Evolutionary conservation across 2,329 filamentous ascomycete species (phyloP).

Genomic region (Pyrenochaeta sp.): DNA sequence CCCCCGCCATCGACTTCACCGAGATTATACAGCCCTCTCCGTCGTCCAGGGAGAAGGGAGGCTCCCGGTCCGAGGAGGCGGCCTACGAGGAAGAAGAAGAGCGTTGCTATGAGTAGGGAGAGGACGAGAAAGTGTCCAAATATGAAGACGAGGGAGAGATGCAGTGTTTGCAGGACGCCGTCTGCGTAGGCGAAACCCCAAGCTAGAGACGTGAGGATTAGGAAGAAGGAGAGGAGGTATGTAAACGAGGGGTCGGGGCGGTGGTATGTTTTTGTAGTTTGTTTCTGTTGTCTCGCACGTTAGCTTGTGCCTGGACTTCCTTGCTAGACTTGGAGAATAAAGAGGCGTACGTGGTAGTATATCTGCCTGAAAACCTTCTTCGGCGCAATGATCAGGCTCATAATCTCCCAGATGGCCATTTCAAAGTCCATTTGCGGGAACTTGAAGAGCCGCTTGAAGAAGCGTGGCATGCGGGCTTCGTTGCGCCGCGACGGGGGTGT

Average conservation of each 20-base stretch:
- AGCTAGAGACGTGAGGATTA: constrained; percentile 58
- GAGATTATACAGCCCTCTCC: constrained; percentile 64
- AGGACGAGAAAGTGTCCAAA: constrained; percentile 68
- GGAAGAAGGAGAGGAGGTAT: constrained; percentile 72
- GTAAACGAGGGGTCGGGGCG: constrained; percentile 74
- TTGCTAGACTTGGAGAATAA: neutral
- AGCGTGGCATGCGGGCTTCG: constrained; percentile 68
- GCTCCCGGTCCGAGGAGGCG: constrained; percentile 66
- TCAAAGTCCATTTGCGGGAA: constrained; percentile 79
- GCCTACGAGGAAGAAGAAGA: constrained; percentile 71
- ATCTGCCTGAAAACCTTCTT: constrained; percentile 76
- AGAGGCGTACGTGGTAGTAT: constrained; percentile 67
- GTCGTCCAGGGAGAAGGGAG: constrained; percentile 58
- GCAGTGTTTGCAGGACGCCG: constrained; percentile 52
- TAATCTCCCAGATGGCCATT: constrained; percentile 77
- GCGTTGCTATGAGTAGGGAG: constrained; percentile 65
- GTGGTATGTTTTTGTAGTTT: constrained; percentile 70
- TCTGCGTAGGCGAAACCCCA: constrained; percentile 67
- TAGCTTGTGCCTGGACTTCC: neutral
- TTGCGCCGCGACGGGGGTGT: constrained; percentile 58
- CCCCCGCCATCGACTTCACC: constrained; percentile 57
- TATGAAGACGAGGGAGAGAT: constrained; percentile 57
- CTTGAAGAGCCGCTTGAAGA: constrained; percentile 74
- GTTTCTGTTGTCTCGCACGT: constrained; percentile 69
- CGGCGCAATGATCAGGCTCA: constrained; percentile 70